These are phyloP conservation scores for Teratosphaeria destructans DNA, from an alignment of 2,329 filamentous ascomycete genomes.

Conservation along the genomic window DNA sequence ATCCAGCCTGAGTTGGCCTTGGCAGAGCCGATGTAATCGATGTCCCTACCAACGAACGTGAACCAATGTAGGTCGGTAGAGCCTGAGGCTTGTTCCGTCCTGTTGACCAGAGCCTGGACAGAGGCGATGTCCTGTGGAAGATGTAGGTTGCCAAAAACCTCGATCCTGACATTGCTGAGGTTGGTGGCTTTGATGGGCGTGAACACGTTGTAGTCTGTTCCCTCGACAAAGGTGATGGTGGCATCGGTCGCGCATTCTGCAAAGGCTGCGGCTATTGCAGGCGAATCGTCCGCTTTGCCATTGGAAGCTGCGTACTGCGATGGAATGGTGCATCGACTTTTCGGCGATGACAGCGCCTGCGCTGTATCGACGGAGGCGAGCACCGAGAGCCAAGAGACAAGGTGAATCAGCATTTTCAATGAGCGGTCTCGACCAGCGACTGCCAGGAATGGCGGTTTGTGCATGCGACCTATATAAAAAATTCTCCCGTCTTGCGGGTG, in stretches of 20 bases:
- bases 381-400: neutral
- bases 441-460: too few relatives aligned
- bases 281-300: conserved; percentile 31
- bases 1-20: conserved; percentile 35
- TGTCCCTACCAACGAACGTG: conserved; percentile 23
- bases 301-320: conserved; percentile 24
- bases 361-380: neutral
- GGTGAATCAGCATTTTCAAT: neutral
- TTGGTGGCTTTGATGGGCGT: conserved; percentile 30
- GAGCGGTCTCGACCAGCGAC: neutral
- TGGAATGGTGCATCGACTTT: conserved; percentile 7
- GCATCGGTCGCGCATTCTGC: conserved; percentile 26
- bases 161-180: conserved; percentile 34
- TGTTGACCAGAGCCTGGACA: conserved; percentile 23
- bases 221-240: conserved; percentile 30
- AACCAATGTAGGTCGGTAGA: conserved; percentile 31
- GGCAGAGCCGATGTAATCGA: conserved; percentile 26
- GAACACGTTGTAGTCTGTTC: conserved; percentile 35
- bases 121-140: conserved; percentile 31
- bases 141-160: conserved; percentile 34
- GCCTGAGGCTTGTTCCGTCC: conserved; percentile 22
- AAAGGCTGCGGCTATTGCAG: conserved; percentile 29
- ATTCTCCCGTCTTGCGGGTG: neutral
- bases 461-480: neutral
- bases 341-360: neutral